Base-by-base conservation (phyloP, 495 filamentous ascomycete species). In the Talaromyces borbonicus region DNA sequence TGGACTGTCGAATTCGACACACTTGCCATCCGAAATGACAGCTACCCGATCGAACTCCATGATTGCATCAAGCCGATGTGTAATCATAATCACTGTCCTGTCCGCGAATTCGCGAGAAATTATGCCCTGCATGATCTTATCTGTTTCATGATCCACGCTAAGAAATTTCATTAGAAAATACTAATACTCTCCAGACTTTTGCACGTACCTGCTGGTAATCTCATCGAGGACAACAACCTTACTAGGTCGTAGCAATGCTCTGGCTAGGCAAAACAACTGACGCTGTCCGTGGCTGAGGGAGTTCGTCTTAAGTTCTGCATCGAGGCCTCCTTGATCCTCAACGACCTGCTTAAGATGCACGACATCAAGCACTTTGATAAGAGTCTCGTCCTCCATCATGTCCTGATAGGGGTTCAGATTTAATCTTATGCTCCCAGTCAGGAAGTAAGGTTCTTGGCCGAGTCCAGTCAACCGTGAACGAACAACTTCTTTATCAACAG, bases 401-500 rank as follows among this genome's bases (percentile, higher is more conserved):
- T 42, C 49, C 27, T 56, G 46, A 8, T 68, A 66, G 1, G 62
- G 63, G 44, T 75, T 69, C 5, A 65, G 49, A 32, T 78, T 77
- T 14, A 64, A 56, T 19, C 75, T 64, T 2, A 75, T 53, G 1
- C 54, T 62, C 11, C 66, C 72, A 5, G 52, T 52, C 0, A 75
- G 41, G 20, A 71, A 66, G 47, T 73, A 65, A 1, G 70, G 62
- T 14, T 79, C 71, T 48, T 77, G 73, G 1, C 68, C 60, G 5
- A 77, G 61, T 1, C 66, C 51, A 32, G 68, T 67, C 3, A 73
- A 57, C 4, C 56, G 46, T 9, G 56, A 56, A 7, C 68, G 58
- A 11, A 69, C 45, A 20, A 38, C 45, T 6, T 59, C 33, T 4
- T 53, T 46, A 5, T 64, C 57, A 5, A 71, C 33, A 11, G 25